phyloP scores from a whole-genome alignment of 192 early-diverging fungal genomes.

The Podochytrium sp. region DNA sequence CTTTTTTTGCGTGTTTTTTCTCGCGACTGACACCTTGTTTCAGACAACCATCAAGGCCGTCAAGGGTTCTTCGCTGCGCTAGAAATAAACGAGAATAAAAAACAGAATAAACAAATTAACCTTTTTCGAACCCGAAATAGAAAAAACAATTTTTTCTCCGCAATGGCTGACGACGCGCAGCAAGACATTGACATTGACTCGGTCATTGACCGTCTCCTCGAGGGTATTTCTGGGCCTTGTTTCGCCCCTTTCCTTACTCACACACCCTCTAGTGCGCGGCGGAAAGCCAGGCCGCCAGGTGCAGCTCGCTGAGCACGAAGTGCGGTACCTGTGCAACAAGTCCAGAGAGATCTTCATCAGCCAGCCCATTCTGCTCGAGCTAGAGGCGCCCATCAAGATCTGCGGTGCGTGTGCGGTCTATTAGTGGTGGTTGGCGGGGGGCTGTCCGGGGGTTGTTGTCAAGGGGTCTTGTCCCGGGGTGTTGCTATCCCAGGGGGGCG shows the following conservation, averaged over 20 bases:
- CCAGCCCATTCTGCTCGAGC: conserved; percentile 89
- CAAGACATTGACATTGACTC: conserved; percentile 82
- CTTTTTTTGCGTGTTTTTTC: too few relatives aligned
- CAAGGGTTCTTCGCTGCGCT: not conserved
- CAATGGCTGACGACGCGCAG: conserved; percentile 35
- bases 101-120: not conserved
- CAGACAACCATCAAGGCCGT: not conserved
- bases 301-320: conserved; percentile 92
- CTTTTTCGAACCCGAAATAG: too few relatives aligned
- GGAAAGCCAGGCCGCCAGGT: conserved; percentile 96
- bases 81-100: not conserved
- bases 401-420: conserved; percentile 69
- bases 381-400: conserved; percentile 95
- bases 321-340: conserved; percentile 90
- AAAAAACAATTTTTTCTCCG: not conserved
- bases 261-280: conserved; percentile 76
- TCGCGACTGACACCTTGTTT: too few relatives aligned
- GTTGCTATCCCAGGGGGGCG: too few relatives aligned
- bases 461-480: not conserved
- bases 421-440: not conserved
- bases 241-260: not conserved
- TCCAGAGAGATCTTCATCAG: conserved; percentile 93
- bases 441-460: not conserved
- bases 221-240: conserved; percentile 68
- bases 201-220: conserved; percentile 86